phyloP scores from a whole-genome alignment of 345 rosid genomes.

The Eucalyptus marginata region DNA sequence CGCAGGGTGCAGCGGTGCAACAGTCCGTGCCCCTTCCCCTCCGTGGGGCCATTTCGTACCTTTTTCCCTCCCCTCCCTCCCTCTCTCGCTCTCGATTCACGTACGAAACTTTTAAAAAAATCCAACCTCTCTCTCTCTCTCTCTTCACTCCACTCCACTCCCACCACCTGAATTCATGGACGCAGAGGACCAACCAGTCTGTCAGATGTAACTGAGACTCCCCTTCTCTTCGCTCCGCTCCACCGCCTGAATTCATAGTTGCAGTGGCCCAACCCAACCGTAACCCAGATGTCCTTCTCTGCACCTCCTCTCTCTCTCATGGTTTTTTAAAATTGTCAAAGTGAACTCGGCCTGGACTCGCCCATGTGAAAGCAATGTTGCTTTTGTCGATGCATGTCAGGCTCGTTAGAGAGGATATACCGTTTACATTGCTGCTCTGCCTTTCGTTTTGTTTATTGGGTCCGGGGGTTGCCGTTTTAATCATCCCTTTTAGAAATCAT shows the following conservation, averaged over 20 bases:
- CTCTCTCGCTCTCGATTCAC: background rate
- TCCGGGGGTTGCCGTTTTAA: background rate
- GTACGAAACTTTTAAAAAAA: background rate
- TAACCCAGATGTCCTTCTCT: background rate
- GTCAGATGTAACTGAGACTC: background rate
- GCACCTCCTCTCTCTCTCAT: background rate
- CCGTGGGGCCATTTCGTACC: background rate
- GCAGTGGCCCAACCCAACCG: background rate
- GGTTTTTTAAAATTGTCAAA: background rate
- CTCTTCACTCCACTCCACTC: background rate
- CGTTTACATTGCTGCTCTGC: background rate
- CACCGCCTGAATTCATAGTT: background rate
- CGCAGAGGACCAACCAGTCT: background rate
- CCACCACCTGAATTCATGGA: background rate
- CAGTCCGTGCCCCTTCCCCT: background rate
- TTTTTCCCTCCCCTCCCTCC: background rate
- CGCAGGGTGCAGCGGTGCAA: background rate
- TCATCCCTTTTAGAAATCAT: background rate
- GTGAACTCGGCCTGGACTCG: background rate
- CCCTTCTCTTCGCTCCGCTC: background rate
- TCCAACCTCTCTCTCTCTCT: background rate
- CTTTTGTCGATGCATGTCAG: background rate
- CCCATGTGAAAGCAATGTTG: background rate
- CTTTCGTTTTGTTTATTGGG: background rate
- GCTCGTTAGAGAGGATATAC: background rate